These are phyloP conservation scores for Syncephalis plumigaleata DNA, from an alignment of 371 early-diverging fungal species.

Conservation along the genomic window DNA sequence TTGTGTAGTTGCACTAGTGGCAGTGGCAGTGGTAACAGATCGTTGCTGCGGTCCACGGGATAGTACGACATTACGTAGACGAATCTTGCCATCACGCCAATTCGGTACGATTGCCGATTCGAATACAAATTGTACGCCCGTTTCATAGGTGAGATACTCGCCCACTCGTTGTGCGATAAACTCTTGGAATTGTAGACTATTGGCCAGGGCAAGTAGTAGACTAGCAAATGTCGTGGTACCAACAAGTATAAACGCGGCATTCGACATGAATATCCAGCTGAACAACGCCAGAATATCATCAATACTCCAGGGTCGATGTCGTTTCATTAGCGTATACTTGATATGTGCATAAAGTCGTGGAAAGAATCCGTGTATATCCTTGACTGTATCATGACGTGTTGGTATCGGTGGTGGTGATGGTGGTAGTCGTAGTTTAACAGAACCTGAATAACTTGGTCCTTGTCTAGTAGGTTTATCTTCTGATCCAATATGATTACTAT, in stretches of 20 bases:
- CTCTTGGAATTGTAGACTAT: conserved; percentile 80
- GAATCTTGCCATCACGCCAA: conserved; percentile 81
- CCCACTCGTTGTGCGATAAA: conserved; percentile 62
- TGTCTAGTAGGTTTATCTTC: too few species aligned
- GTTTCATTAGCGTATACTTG: conserved; percentile 36
- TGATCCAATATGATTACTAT: too few species aligned
- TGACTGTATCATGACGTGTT: neutral
- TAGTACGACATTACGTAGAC: conserved; percentile 55
- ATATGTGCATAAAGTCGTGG: conserved; percentile 31
- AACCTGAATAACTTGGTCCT: too few species aligned
- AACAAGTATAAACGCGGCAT: conserved; percentile 62
- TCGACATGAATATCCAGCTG: conserved; percentile 79
- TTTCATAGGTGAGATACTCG: conserved; percentile 56
- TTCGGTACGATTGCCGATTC: conserved; percentile 85
- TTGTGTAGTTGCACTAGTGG: too few species aligned
- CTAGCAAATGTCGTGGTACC: conserved; percentile 87
- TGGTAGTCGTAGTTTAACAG: too few species aligned
- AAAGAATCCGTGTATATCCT: conserved; percentile 13
- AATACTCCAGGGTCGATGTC: conserved; percentile 59
- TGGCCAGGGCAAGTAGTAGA: conserved; percentile 58
- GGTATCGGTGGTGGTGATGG: neutral
- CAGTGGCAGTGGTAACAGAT: conserved; percentile 3
- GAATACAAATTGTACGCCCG: conserved; percentile 72
- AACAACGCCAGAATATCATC: conserved; percentile 82
- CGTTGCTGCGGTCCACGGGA: neutral